These are phyloP conservation scores for Onygena corvina DNA, from an alignment of 2,329 filamentous ascomycete species.

Conservation along the genomic window DNA sequence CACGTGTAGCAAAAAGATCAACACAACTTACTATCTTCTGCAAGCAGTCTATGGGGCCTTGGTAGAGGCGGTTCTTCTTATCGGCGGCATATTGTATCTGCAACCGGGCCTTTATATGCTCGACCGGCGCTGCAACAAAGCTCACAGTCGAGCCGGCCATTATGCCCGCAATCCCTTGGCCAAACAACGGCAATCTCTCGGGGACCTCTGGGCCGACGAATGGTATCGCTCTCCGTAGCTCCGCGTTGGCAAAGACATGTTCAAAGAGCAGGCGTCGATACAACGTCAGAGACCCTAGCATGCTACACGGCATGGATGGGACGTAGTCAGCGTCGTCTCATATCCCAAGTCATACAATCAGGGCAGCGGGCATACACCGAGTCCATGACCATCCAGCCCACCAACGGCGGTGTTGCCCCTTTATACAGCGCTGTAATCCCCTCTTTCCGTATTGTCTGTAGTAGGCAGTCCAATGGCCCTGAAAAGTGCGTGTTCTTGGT, in stretches of 20 bases:
- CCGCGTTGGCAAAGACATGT: conserved; percentile 56
- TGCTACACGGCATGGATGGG: conserved; percentile 39
- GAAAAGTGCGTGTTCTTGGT: conserved; percentile 64
- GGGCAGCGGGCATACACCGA: conserved; percentile 44
- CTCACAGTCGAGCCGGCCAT: conserved; percentile 80
- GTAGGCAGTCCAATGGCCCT: conserved; percentile 73
- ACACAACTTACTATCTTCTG: conserved; percentile 44
- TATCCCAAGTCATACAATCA: too few relatives aligned
- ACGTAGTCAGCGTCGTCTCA: too few relatives aligned
- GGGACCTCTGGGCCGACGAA: conserved; percentile 26
- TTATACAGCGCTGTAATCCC: conserved; percentile 83
- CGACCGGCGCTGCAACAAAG: conserved; percentile 84
- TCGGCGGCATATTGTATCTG: conserved; percentile 84
- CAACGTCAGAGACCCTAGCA: conserved; percentile 83
- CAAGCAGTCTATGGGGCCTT: conserved; percentile 74
- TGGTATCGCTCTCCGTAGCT: conserved; percentile 28
- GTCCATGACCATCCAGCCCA: conserved; percentile 99
- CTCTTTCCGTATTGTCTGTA: conserved; percentile 75
- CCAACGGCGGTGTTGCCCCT: conserved; percentile 76
- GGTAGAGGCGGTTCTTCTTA: conserved; percentile 68
- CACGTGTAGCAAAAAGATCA: background rate
- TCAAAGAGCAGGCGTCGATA: conserved; percentile 77
- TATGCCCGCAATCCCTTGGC: conserved; percentile 78
- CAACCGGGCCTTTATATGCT: conserved; percentile 86
- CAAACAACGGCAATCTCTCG: conserved; percentile 55